Evolutionary conservation across 345 rosid genomes (phyloP).

Genomic region (Citrus sp.): DNA sequence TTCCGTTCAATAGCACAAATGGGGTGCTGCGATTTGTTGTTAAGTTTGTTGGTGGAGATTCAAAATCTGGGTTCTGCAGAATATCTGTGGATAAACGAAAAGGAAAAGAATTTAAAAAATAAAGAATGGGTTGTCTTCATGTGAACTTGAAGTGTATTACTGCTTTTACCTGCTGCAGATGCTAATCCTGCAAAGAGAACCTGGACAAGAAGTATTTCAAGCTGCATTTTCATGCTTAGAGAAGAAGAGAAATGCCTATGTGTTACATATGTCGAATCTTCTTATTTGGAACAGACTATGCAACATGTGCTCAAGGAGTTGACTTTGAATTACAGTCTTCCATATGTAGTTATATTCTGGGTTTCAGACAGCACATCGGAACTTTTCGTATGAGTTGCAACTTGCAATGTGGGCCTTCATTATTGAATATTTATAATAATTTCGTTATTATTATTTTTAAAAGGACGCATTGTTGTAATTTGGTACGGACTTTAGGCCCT

Average conservation of each 20-base stretch:
- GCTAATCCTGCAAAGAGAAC: slow-evolving; percentile 30
- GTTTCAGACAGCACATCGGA: background rate
- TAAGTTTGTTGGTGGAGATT: slow-evolving; percentile 40
- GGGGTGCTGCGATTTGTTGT: slow-evolving; percentile 22
- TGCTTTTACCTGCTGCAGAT: slow-evolving; percentile 44
- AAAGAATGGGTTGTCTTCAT: background rate
- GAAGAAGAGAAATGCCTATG: background rate
- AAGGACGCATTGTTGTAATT: background rate
- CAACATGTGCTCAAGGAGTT: background rate
- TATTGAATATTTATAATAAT: too few relatives aligned
- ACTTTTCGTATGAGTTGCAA: background rate
- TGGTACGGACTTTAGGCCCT: background rate
- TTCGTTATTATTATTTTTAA: too few relatives aligned
- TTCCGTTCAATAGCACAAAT: slow-evolving; percentile 29
- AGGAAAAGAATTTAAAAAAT: background rate
- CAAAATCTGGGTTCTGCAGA: slow-evolving; percentile 55
- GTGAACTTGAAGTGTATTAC: background rate
- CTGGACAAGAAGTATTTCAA: slow-evolving; percentile 9
- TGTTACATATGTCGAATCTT: background rate
- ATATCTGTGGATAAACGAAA: slow-evolving; percentile 32
- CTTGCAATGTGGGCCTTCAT: background rate
- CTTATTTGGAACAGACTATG: background rate
- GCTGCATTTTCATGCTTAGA: slow-evolving; percentile 28
- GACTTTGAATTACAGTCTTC: background rate
- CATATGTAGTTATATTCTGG: background rate